Base-by-base conservation (phyloP, 1,284 basidiomycete species). In the Pseudozyma sp. region DNA sequence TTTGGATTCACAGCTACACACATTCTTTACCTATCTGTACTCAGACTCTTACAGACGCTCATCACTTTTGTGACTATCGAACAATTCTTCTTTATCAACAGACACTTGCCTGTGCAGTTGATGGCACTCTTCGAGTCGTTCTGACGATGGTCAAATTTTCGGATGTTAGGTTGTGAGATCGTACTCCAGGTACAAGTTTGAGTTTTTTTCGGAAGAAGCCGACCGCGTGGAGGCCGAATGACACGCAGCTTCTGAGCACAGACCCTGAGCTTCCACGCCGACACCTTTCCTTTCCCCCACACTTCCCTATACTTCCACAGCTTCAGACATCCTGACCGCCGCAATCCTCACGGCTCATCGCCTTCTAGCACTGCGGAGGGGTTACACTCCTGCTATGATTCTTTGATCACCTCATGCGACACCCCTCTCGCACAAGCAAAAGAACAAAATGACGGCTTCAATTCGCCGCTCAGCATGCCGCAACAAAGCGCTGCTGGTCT, bases 401-500 rank as follows among this genome's bases (percentile, higher is more conserved):
- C n/a, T n/a, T n/a, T n/a, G n/a, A n/a, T n/a, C n/a, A n/a, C n/a
- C n/a, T n/a, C n/a, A n/a, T 25, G 45, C 19, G 18, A 21, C 11
- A 3, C 5, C 18, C 12, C 19, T 25, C 10, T 47, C 45, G 4
- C 11, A 12, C 2, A 2, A 40, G 39, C 39, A 40, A 31, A 31
- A 6, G 25, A 3, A 31, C n/a, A 51, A 12, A 39, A 70, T 70
- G 68, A 11, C 54, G 48, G 18, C 35, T n/a, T 58, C 68, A 34
- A 31, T 38, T 40, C 52, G 51, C 21, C 68, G 53, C 21, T 38
- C 50, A 12, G 40, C n/a, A 21, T 45, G 21, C 12, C 61, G 51
- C 49, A 54, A 55, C 54, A 57, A 51, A 36, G 52, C 62, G 18
- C 45, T 70, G 47, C 51, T 70, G 58, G 35, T 36, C 13, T 40